Base-by-base conservation (phyloP, 1,284 basidiomycete species). In the Coniophora puteana region DNA sequence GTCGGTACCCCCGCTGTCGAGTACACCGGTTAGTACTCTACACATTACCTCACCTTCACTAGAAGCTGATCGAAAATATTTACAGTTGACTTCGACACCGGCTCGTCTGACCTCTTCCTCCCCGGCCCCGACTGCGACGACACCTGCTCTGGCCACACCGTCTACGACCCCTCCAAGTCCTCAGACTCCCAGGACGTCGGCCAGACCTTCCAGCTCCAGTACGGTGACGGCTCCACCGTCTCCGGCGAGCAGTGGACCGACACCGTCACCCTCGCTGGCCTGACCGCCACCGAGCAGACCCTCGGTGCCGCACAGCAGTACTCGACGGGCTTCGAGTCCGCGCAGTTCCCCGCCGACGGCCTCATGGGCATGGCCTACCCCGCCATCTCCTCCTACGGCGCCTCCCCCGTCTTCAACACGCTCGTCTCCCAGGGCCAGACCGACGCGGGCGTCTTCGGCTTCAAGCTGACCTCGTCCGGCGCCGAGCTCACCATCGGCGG, bases 401-500 rank as follows among this genome's bases (percentile, higher is more conserved):
- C 59, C 4, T 49, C 58, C n/a, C 68, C 74, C 0, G 65, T 74
- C 41, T 74, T 79, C 57, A 59, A 72, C 28, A 72, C 65, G n/a
- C 62, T 74, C 25, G 46, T 71, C 16, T 52, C 56, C 18, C 61
- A 74, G 42, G 57, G 57, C 11, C 50, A 54, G 23, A 61, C 71
- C 11, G 46, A 58, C 2, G 48, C 60, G 14, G 52, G 62, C 21
- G 65, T 72, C 33, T 84, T 84, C 50, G 68, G 68, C 18, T 72
- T 86, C 57, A 74, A 76, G 44, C 67, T 85, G n/a, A n/a, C n/a
- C n/a, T n/a, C n/a, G n/a, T n/a, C n/a, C n/a, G n/a, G n/a, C n/a
- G n/a, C n/a, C n/a, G 72, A 78, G 52, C 71, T 87, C 10, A 72
- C 63, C 50, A 60, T 87, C 36, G 84, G 84, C 33, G 80, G 76